A percentile compares a stretch with the other conserved stretches of the same genome.
Evolutionary conservation across 2,329 filamentous ascomycete genomes (phyloP).

Genomic region (Dactylella cylindrospora): DNA sequence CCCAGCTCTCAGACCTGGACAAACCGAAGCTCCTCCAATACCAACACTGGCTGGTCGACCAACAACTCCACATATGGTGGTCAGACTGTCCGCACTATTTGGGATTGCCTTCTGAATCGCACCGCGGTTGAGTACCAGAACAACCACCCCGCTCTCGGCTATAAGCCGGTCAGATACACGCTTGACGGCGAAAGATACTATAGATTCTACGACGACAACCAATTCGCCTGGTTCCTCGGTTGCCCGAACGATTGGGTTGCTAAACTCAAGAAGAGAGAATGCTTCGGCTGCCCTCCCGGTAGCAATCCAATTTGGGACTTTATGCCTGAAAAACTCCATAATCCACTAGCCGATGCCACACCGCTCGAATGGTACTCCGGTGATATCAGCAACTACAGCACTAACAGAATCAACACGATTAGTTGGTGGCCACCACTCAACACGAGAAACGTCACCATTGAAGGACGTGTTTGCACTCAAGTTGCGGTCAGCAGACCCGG

Average conservation of each 20-base stretch:
- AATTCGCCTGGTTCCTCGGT: slow-evolving; percentile 2
- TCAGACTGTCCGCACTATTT: slow-evolving; percentile 1
- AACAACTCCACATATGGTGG: slow-evolving; percentile 3
- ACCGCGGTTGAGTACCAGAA: slow-evolving; percentile 2
- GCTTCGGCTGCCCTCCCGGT: neutral
- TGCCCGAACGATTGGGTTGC: too few relatives aligned
- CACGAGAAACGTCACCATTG: neutral
- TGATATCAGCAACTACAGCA: slow-evolving; percentile 3
- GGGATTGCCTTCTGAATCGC: slow-evolving; percentile 3
- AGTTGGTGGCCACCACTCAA: slow-evolving; percentile 2
- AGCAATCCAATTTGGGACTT: slow-evolving; percentile 6
- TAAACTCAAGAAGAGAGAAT: neutral
- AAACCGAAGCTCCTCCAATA: neutral
- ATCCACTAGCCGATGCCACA: neutral
- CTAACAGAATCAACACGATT: neutral
- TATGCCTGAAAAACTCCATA: neutral
- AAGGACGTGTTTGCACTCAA: slow-evolving; percentile 2
- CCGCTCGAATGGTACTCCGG: slow-evolving; percentile 1
- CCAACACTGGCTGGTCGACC: neutral
- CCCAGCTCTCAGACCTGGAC: neutral
- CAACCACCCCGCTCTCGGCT: neutral
- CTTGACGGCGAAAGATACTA: neutral
- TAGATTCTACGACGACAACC: slow-evolving; percentile 3
- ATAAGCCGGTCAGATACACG: neutral
- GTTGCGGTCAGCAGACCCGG: neutral